A percentile compares a stretch with the other conserved stretches of the same genome.
phyloP scores from a whole-genome alignment of 2,329 filamentous ascomycete genomes.

The Exophiala phaeomuriformis region DNA sequence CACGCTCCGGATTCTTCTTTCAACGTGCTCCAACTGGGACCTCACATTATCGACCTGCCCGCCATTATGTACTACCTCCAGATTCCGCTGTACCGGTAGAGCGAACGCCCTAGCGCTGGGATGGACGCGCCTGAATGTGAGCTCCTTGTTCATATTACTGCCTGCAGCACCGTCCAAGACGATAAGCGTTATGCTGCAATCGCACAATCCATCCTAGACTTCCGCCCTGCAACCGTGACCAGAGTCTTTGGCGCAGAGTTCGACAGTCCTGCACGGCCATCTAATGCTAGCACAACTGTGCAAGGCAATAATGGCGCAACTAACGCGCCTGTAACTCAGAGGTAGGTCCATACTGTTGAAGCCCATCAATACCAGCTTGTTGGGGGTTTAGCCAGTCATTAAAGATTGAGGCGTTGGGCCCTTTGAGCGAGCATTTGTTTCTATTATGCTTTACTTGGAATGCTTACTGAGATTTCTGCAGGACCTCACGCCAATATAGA shows the following conservation, averaged over 20 bases:
- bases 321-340: neutral
- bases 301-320: neutral
- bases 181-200: slow-evolving; percentile 36
- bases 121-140: slow-evolving; percentile 27
- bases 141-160: slow-evolving; percentile 39
- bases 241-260: slow-evolving; percentile 23
- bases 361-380: no score
- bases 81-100: neutral
- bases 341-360: slow-evolving; percentile 7
- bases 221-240: slow-evolving; percentile 29
- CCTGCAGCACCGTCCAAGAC: slow-evolving; percentile 33
- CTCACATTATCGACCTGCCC: no score
- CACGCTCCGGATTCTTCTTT: no score
- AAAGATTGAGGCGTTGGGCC: no score
- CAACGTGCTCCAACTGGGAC: no score
- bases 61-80: neutral
- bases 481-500: no score
- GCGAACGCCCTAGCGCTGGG: neutral
- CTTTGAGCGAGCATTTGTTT: no score
- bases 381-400: no score
- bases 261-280: neutral
- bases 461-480: no score
- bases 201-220: slow-evolving; percentile 34
- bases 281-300: neutral
- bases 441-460: no score